Evolutionary conservation across 331 rosid species (phyloP).

Genomic region (Cydonia oblonga): DNA sequence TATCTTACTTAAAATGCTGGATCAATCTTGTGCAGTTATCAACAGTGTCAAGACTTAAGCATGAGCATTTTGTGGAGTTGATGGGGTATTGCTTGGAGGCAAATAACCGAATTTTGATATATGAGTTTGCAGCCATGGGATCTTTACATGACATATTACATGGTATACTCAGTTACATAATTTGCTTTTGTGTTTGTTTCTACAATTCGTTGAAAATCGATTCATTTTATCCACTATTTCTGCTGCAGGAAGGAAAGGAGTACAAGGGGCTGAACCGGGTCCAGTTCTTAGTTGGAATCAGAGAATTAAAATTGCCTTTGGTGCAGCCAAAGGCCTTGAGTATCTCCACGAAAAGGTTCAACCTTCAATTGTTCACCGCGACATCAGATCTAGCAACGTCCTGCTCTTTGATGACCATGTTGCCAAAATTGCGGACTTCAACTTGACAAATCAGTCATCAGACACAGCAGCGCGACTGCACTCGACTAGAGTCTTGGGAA

Average conservation of each 20-base stretch:
- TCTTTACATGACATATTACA: conserved; percentile 91
- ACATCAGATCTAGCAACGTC: conserved; percentile 88
- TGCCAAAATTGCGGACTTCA: conserved; percentile 84
- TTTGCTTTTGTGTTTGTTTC: neutral
- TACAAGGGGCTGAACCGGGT: conserved; percentile 94
- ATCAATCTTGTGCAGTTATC: conserved; percentile 49
- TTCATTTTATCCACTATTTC: neutral
- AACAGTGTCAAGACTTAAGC: conserved; percentile 72
- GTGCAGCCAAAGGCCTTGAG: conserved; percentile 95
- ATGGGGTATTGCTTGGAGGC: conserved; percentile 80
- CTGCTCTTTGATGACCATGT: conserved; percentile 60
- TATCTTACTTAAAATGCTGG: neutral
- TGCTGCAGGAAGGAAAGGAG: conserved; percentile 83
- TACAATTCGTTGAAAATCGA: neutral
- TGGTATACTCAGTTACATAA: conserved; percentile 27
- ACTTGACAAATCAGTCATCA: conserved; percentile 80
- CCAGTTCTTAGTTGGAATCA: conserved; percentile 77
- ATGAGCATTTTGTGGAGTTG: conserved; percentile 71
- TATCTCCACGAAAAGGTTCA: conserved; percentile 86
- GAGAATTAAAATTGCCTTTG: conserved; percentile 75
- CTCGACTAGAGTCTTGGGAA: conserved; percentile 94
- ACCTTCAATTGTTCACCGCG: conserved; percentile 86
- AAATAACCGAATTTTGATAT: conserved; percentile 69
- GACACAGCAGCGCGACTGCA: conserved; percentile 88
- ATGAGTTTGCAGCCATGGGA: conserved; percentile 69